A percentile compares a stretch with the other conserved stretches of the same genome.
These are phyloP conservation scores for Rhizopogon salebrosus DNA, from an alignment of 768 basidiomycete genomes.

Conservation along the genomic window DNA sequence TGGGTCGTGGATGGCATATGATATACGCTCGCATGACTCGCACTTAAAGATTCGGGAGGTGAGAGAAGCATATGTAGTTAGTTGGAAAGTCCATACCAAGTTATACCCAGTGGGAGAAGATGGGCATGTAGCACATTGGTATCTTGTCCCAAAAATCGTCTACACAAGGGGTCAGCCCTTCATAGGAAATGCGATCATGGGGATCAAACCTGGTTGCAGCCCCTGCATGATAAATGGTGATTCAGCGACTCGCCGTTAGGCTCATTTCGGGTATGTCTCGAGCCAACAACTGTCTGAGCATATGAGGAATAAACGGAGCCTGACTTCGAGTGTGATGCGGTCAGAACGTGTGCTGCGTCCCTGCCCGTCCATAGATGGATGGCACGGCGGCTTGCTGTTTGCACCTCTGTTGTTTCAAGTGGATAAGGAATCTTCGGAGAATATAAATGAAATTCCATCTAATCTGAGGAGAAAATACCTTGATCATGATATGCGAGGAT, in stretches of 20 bases:
- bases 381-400: constrained; percentile 71
- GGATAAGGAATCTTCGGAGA: constrained; percentile 75
- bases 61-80: background rate
- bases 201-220: constrained; percentile 51
- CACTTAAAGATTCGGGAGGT: constrained; percentile 48
- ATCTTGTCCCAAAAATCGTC: constrained; percentile 74
- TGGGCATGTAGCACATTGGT: constrained; percentile 88
- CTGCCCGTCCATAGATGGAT: constrained; percentile 70
- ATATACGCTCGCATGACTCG: constrained; percentile 68
- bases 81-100: constrained; percentile 42
- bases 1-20: constrained; percentile 77
- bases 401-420: constrained; percentile 65
- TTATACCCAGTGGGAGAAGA: constrained; percentile 68
- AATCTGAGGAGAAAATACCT: constrained; percentile 44
- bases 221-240: constrained; percentile 58
- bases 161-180: constrained; percentile 22
- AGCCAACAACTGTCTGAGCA: constrained; percentile 63
- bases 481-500: constrained; percentile 91
- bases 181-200: background rate
- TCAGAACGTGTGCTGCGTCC: constrained; percentile 61
- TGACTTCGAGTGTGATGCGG: constrained; percentile 43
- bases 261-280: constrained; percentile 29
- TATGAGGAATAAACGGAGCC: constrained; percentile 60
- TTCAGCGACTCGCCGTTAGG: constrained; percentile 33
- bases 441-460: constrained; percentile 5